These are phyloP conservation scores for Musa itinerans DNA, from an alignment of 176 grass and related monocot genomes.

Conservation along the genomic window DNA sequence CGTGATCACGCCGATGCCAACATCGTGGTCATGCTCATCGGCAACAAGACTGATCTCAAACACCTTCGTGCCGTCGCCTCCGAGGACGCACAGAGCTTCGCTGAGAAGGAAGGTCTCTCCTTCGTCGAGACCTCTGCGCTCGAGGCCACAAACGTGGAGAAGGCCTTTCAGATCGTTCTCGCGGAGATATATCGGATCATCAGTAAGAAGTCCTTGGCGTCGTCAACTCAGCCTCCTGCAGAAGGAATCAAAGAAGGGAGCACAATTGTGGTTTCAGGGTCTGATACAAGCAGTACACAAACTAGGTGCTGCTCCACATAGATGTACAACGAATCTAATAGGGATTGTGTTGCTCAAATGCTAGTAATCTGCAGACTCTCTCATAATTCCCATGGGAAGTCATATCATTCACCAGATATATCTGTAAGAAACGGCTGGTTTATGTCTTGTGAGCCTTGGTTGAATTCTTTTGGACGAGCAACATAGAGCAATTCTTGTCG, in stretches of 20 bases:
- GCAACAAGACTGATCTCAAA: constrained; percentile 60
- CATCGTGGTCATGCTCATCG: constrained; percentile 71
- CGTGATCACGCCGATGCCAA: constrained; percentile 65
- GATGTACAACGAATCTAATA: neutral
- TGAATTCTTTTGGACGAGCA: too few relatives aligned
- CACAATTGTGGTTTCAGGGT: neutral
- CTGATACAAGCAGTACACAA: neutral
- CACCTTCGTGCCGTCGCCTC: constrained; percentile 49
- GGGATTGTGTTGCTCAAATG: neutral
- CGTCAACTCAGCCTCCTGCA: neutral
- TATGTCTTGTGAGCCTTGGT: too few relatives aligned
- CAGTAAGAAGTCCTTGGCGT: neutral
- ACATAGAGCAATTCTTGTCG: too few relatives aligned
- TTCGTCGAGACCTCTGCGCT: constrained; percentile 74
- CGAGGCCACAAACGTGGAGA: constrained; percentile 65
- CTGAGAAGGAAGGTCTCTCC: constrained; percentile 69
- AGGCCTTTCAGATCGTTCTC: constrained; percentile 72
- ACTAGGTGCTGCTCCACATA: neutral
- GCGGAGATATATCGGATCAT: constrained; percentile 47
- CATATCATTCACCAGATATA: too few relatives aligned
- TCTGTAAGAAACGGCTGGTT: too few relatives aligned
- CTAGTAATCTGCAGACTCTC: too few relatives aligned
- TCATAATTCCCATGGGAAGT: too few relatives aligned
- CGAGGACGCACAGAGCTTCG: constrained; percentile 48
- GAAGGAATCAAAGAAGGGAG: neutral